Evolutionary conservation across 495 filamentous ascomycete species (phyloP).

Genomic region (Penicillium fimorum): DNA sequence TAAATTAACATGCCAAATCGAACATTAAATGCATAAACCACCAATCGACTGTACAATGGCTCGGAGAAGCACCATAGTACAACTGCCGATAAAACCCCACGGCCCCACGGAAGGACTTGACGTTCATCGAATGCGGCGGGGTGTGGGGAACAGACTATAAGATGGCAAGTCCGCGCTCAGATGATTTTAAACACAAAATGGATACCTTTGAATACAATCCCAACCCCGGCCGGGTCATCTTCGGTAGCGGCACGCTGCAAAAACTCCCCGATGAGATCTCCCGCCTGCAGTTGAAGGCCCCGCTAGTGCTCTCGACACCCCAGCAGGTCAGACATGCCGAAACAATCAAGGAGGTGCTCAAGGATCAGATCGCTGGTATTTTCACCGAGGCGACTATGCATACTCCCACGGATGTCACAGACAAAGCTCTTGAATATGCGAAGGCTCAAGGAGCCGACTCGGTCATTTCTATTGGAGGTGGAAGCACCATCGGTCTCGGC

Average conservation of each 20-base stretch:
- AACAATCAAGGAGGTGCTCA: constrained; percentile 47
- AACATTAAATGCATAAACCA: neutral
- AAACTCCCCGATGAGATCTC: constrained; percentile 59
- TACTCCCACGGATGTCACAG: constrained; percentile 62
- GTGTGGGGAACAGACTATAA: constrained; percentile 36
- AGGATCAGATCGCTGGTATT: constrained; percentile 52
- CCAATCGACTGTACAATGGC: neutral
- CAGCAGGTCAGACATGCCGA: constrained; percentile 55
- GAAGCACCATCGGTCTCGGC: constrained; percentile 64
- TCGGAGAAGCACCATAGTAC: constrained; percentile 12
- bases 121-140: constrained; percentile 26
- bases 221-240: constrained; percentile 59
- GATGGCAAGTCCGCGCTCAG: constrained; percentile 16
- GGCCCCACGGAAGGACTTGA: constrained; percentile 34
- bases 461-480: constrained; percentile 62
- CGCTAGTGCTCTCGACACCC: constrained; percentile 59
- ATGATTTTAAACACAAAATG: constrained; percentile 31
- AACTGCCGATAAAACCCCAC: constrained; percentile 30
- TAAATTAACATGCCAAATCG: neutral
- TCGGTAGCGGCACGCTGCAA: constrained; percentile 59
- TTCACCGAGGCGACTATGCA: constrained; percentile 68
- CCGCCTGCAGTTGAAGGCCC: constrained; percentile 52
- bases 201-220: constrained; percentile 62
- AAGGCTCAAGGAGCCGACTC: constrained; percentile 49
- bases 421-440: constrained; percentile 56